Evolutionary conservation across 345 rosid genomes (phyloP), one percentile per base, ranked within the genome.

Genomic region (Anastatica hierochuntica): DNA sequence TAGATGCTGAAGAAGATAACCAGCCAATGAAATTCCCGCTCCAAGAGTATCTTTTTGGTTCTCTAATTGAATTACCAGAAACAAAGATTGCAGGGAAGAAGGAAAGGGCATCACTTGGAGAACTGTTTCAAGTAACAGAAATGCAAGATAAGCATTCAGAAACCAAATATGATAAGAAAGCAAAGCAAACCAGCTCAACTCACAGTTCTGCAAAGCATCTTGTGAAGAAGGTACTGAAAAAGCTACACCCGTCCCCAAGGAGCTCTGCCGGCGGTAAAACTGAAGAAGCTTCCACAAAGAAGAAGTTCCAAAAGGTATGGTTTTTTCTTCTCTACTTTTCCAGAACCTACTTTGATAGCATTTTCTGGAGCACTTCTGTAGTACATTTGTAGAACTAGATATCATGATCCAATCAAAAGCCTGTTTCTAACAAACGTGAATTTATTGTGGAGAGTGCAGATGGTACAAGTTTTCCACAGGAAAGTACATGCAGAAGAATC

Each of bases 11-110:
- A 71, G 90, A 76, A 29, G 43, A 53, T 51, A 77, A 49, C 46
- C 74, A 73, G 65, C 47, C 70, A 29, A 56, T 69, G 42, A 40
- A 51, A 40, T 74, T 76, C 64, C 94, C 97, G 5, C 95, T 89
- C 51, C 92, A 85, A 74, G 94, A 77, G 64, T 89, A 89, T 71
- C 73, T 83, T 54, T 81, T 85, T 53, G 82, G 86, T 27, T 78
- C 95, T 61, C 60, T 75, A 34, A 68, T 71, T 19, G 90, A 77
- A 69, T 44, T 71, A 44, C 72, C 84, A 21, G 87, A 83, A 68
- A 57, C 77, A 70, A 66, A 37, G 58, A 43, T 17, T 46, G 78
- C 74, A 57, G 56, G 43, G 57, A 77, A 66, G 69, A 81, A 79
- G 68, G 86, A 83, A 53, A 79, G 71, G 72, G 56, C 75, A 60